Conservation (phyloP, 176 grass and related monocot genomes). For the Sorghum bicolor region DNA sequence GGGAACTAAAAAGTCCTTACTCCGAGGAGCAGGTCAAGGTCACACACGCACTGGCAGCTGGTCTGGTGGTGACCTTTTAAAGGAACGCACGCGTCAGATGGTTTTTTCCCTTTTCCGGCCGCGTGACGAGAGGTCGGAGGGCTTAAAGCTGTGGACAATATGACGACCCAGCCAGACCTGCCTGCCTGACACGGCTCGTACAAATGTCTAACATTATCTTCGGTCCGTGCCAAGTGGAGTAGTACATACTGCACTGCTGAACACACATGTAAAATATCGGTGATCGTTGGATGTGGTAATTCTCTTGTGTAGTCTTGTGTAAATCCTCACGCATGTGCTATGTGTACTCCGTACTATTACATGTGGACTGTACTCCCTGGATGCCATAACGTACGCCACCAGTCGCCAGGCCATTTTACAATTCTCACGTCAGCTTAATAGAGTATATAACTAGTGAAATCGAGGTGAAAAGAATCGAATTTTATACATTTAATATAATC, state of each 20-base stretch:
- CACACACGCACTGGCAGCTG: background rate
- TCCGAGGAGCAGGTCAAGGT: background rate
- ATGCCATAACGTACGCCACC: background rate
- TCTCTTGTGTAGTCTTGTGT: background rate
- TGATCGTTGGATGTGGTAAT: background rate
- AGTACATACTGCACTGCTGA: background rate
- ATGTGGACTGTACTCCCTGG: background rate
- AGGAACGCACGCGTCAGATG: slow-evolving; percentile 4
- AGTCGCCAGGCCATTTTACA: background rate
- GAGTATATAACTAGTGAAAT: too few relatives aligned
- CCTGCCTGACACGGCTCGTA: background rate
- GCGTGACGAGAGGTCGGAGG: slow-evolving; percentile 4
- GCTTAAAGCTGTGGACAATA: background rate
- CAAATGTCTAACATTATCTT: slow-evolving; percentile 4
- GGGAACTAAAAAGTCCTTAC: too few relatives aligned
- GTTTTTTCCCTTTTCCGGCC: slow-evolving; percentile 2
- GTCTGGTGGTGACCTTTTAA: background rate
- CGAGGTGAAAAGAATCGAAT: too few relatives aligned
- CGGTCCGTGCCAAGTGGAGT: background rate
- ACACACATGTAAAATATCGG: background rate
- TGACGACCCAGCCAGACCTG: background rate
- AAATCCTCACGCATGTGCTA: background rate
- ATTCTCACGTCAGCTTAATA: too few relatives aligned
- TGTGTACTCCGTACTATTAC: background rate
- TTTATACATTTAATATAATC: too few relatives aligned